phyloP scores from a whole-genome alignment of 495 filamentous ascomycete species.

The Delitschia confertaspora region DNA sequence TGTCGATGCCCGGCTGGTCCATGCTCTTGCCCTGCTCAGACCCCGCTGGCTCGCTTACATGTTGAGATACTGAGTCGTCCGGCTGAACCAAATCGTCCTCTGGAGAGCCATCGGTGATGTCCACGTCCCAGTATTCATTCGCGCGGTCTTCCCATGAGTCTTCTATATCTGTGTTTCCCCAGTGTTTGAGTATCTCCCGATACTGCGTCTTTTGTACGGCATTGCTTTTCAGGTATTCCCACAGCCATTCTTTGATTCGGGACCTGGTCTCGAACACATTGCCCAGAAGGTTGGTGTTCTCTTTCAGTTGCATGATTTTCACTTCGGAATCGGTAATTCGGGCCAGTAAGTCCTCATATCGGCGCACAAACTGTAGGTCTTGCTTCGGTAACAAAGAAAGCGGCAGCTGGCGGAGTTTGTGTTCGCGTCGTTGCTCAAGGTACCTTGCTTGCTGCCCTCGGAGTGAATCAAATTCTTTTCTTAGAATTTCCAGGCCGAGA shows the following conservation, averaged over 20 bases:
- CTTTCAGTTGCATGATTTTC: not conserved
- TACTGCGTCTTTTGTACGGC: constrained; percentile 1
- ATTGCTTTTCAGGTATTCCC: constrained; percentile 4
- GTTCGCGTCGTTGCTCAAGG: too few species aligned
- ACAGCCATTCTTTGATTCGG: constrained; percentile 1
- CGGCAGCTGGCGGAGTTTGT: too few species aligned
- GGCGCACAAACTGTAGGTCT: not conserved
- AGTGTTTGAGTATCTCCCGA: not conserved
- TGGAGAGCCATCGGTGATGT: not conserved
- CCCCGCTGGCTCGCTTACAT: too few species aligned
- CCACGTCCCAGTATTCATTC: not conserved
- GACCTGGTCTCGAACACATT: not conserved
- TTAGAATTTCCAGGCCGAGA: not conserved
- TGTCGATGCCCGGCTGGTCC: too few species aligned
- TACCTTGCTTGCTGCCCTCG: not conserved
- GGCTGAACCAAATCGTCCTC: too few species aligned
- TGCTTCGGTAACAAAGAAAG: too few species aligned
- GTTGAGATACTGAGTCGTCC: too few species aligned
- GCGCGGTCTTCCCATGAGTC: constrained; percentile 4
- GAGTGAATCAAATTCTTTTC: constrained; percentile 2
- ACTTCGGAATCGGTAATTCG: constrained; percentile 1
- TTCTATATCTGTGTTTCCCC: not conserved
- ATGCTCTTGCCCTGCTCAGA: too few species aligned
- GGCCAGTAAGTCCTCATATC: constrained; percentile 1
- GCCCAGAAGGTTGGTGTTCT: not conserved